Percentiles rank a stretch among this genome's conserved stretches.
phyloP scores from a whole-genome alignment of 2,329 filamentous ascomycete genomes.

The Sodiomyces alkalinus region DNA sequence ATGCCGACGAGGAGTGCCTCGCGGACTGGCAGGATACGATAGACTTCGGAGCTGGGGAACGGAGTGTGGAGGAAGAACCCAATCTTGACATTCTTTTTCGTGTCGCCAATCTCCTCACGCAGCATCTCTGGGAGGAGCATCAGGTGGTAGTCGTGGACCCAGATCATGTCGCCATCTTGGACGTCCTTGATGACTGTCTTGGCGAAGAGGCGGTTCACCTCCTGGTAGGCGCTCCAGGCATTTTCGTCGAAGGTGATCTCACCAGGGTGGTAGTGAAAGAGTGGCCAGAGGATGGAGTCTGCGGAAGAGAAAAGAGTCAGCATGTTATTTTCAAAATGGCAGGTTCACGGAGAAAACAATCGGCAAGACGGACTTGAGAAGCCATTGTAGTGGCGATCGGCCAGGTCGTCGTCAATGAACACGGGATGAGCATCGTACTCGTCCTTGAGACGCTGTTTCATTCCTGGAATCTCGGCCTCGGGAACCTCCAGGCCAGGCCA shows the following conservation, averaged over 20 bases:
- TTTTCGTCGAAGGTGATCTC: conserved; percentile 97
- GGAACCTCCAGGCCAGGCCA: conserved; percentile 93
- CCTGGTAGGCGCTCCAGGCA: conserved; percentile 82
- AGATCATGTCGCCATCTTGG: conserved; percentile 85
- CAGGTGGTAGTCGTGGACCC: conserved; percentile 97
- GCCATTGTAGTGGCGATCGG: conserved; percentile 93
- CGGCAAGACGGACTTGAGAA: conserved; percentile 61
- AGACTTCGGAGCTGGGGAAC: conserved; percentile 94
- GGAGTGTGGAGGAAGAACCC: conserved; percentile 97
- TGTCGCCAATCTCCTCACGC: conserved; percentile 68
- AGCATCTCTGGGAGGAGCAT: conserved; percentile 96
- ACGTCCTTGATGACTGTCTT: conserved; percentile 77
- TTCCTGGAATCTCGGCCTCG: conserved; percentile 58
- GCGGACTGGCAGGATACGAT: conserved; percentile 84
- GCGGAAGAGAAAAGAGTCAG: conserved; percentile 2
- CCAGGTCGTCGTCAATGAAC: conserved; percentile 85
- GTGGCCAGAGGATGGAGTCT: conserved; percentile 96
- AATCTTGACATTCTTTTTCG: conserved; percentile 86
- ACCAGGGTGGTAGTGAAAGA: conserved; percentile 97
- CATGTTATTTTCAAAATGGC: no score
- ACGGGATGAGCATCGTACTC: conserved; percentile 84
- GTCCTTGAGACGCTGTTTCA: conserved; percentile 67
- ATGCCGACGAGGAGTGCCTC: conserved; percentile 79
- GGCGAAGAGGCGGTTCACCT: conserved; percentile 87
- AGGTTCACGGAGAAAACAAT: conserved; percentile 2